phyloP scores from a whole-genome alignment of 345 rosid genomes.

The Syzygium grande region DNA sequence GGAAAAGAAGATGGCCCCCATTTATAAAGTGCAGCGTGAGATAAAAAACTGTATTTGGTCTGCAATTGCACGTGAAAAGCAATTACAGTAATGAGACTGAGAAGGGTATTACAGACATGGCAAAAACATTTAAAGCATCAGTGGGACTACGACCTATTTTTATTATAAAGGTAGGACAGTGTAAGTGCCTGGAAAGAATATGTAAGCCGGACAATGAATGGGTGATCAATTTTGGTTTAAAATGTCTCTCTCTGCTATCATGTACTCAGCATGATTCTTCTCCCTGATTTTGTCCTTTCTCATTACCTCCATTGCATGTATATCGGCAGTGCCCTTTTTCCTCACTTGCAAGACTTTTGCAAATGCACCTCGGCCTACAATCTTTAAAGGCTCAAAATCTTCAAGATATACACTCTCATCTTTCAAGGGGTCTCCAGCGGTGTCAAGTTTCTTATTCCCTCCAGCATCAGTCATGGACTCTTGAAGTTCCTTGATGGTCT shows the following conservation, averaged over 20 bases:
- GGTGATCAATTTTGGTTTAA: slow-evolving; percentile 77
- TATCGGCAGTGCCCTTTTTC: slow-evolving; percentile 72
- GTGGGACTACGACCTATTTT: background rate
- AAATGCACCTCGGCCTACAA: slow-evolving; percentile 95
- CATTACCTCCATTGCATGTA: slow-evolving; percentile 98
- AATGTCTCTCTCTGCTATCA: slow-evolving; percentile 94
- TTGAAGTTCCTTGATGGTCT: slow-evolving; percentile 19
- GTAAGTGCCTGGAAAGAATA: slow-evolving; percentile 75
- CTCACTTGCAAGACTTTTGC: slow-evolving; percentile 92
- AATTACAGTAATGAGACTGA: background rate
- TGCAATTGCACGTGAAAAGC: slow-evolving; percentile 14
- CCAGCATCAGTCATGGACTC: slow-evolving; percentile 20
- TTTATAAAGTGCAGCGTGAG: slow-evolving; percentile 89
- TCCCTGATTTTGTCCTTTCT: slow-evolving; percentile 89
- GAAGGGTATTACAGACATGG: background rate
- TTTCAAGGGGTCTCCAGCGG: slow-evolving; percentile 7
- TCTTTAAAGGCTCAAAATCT: slow-evolving; percentile 79
- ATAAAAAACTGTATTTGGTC: slow-evolving; percentile 84
- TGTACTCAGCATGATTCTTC: slow-evolving; percentile 88
- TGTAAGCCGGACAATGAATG: slow-evolving; percentile 83
- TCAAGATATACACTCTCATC: slow-evolving; percentile 47
- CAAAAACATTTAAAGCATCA: background rate
- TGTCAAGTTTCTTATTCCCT: slow-evolving; percentile 12
- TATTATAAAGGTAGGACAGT: background rate
- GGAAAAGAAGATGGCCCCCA: slow-evolving; percentile 96